Evolutionary conservation across 139 green algal species (phyloP), one percentile per base, ranked within the genome.

Genomic region (Limnomonas spitsbergensis): DNA sequence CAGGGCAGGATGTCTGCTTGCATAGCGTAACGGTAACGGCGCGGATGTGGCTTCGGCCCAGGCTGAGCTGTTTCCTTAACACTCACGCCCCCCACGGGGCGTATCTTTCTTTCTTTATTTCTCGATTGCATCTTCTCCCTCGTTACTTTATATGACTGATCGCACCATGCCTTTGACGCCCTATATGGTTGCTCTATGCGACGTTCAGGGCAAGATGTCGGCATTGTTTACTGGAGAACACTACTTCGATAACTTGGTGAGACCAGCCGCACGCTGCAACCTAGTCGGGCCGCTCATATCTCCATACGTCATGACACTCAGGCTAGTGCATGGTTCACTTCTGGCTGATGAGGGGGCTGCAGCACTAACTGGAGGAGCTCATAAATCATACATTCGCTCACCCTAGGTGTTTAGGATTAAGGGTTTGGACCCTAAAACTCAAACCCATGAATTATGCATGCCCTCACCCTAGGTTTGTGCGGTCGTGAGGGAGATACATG

Each of bases 171-270:
- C n/a, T n/a, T n/a, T n/a, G n/a, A n/a, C n/a, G 56, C 29, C 39
- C 40, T 78, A 6, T 37, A 2, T 4, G 39, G 7, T 40, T 52
- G 20, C 36, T 66, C 70, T 14, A 27, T 78, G 40, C 40, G 2
- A 31, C 56, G 2, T 73, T 7, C 35, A 78, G 73, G 52, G 73
- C 42, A 78, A 70, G 32, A 3, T 78, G 73, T 52, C 40, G 4
- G 52, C 2, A 31, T 9, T 42, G 73, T 69, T 71, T 20, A 29
- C 3, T 9, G 31, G 20, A 20, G n/a, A 7, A 40, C 52, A 69
- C 20, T 70, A 42, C 52, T 78, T 77, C 29, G 70, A 77, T 37
- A 77, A 77, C 70, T 38, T 77, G 70, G 68, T 74, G 36, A 40
- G 68, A 37, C 20, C 56, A 69, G 42, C 42, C 7, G 7, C 9